Evolutionary conservation across 2,329 filamentous ascomycete species (phyloP).

Genomic region (Akanthomyces uredinophilus): DNA sequence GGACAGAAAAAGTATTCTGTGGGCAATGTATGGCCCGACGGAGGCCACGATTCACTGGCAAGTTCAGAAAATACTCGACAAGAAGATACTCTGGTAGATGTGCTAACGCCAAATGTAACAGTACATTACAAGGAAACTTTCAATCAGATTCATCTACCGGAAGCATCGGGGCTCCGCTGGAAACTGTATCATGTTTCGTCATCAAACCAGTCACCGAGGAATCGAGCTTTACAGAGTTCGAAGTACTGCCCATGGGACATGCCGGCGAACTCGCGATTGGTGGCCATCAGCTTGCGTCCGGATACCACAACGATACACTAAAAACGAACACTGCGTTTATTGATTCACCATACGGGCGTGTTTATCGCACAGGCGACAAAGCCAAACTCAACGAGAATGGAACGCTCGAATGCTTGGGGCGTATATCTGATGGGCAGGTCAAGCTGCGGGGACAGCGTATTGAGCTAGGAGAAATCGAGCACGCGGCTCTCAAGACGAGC

Average conservation of each 20-base stretch:
- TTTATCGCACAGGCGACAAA: conserved; percentile 85
- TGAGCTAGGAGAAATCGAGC: conserved; percentile 74
- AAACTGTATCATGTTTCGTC: conserved; percentile 75
- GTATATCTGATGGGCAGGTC: conserved; percentile 74
- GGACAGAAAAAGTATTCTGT: conserved; percentile 59
- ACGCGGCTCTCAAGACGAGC: conserved; percentile 56
- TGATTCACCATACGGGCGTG: conserved; percentile 57
- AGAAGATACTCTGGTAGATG: neutral
- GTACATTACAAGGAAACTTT: conserved; percentile 67
- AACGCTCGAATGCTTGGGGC: conserved; percentile 75
- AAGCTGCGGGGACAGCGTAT: conserved; percentile 82
- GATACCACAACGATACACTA: conserved; percentile 75
- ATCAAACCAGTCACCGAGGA: conserved; percentile 42
- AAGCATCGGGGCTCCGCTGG: conserved; percentile 72
- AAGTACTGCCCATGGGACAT: conserved; percentile 59
- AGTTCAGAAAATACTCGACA: conserved; percentile 17
- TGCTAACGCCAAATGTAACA: conserved; percentile 22
- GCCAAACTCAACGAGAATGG: conserved; percentile 64
- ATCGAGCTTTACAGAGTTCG: conserved; percentile 29
- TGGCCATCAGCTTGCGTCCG: conserved; percentile 71
- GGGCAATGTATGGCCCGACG: conserved; percentile 92
- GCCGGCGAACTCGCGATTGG: conserved; percentile 77
- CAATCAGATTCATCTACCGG: conserved; percentile 49
- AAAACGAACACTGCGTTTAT: conserved; percentile 71
- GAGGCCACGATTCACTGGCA: conserved; percentile 84